Evolutionary conservation across 192 early-diverging fungal genomes (phyloP).

Genomic region (Podila epicladia): DNA sequence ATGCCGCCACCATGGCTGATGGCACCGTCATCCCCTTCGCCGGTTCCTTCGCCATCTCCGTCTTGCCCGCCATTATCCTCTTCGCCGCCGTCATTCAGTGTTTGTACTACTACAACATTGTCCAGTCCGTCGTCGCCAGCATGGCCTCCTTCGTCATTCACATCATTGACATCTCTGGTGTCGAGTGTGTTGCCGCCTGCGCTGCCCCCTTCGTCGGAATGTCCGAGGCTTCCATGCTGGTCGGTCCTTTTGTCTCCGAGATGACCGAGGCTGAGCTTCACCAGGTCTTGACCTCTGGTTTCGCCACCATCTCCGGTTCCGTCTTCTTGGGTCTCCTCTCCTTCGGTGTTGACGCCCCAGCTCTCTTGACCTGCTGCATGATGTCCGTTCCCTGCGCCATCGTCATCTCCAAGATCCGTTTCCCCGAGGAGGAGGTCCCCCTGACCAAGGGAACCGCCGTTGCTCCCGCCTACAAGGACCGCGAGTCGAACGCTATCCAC

Average conservation of each 20-base stretch:
- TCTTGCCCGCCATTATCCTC: constrained; percentile 89
- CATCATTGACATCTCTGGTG: constrained; percentile 81
- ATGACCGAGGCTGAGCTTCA: constrained; percentile 90
- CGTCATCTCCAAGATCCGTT: constrained; percentile 85
- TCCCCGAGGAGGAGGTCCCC: constrained; percentile 84
- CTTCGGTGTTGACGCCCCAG: constrained; percentile 70
- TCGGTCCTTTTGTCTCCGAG: constrained; percentile 82
- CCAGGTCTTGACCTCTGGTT: constrained; percentile 89
- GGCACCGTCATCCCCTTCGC: constrained; percentile 15
- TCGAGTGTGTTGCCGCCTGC: constrained; percentile 86
- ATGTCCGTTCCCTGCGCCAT: constrained; percentile 92
- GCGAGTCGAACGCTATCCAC: constrained; percentile 81
- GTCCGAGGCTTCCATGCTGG: constrained; percentile 82
- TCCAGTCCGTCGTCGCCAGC: constrained; percentile 83
- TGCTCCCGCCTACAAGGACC: constrained; percentile 66
- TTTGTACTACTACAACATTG: constrained; percentile 85
- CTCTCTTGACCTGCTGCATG: constrained; percentile 85
- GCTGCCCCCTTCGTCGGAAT: constrained; percentile 90
- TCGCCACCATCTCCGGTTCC: constrained; percentile 90
- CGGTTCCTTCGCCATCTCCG: constrained; percentile 68
- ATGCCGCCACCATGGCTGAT: constrained; percentile 29
- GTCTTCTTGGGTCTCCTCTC: constrained; percentile 79
- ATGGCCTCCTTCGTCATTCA: constrained; percentile 71
- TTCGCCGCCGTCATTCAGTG: constrained; percentile 87
- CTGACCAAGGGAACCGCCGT: constrained; percentile 74